Evolutionary conservation across 2,329 filamentous ascomycete species (phyloP).

Genomic region (Chrysosporium keratinophilum): DNA sequence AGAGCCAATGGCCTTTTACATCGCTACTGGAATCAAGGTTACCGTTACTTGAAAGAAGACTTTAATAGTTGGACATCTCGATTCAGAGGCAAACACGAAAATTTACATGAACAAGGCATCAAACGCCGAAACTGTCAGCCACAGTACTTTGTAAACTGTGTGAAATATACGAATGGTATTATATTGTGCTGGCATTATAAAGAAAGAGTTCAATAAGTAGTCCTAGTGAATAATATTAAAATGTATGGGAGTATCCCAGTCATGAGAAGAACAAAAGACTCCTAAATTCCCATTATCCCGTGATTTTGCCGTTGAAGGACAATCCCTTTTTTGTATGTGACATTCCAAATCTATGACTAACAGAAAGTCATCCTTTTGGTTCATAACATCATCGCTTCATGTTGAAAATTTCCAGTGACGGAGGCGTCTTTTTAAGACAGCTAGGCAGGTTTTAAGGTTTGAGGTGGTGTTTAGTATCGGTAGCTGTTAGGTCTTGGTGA

Average conservation of each 20-base stretch:
- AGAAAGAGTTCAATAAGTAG: too few species aligned
- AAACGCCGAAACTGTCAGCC: too few species aligned
- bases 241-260: not conserved
- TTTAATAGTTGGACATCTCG: too few species aligned
- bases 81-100: too few species aligned
- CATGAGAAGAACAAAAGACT: constrained; percentile 2
- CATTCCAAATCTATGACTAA: constrained; percentile 37
- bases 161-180: too few species aligned
- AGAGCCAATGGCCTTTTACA: too few species aligned
- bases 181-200: too few species aligned
- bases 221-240: not conserved
- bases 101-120: too few species aligned
- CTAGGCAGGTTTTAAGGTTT: not conserved
- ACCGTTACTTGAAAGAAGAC: too few species aligned
- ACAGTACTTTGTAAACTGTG: too few species aligned
- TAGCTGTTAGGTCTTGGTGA: constrained; percentile 37
- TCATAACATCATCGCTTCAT: constrained; percentile 53
- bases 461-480: constrained; percentile 51
- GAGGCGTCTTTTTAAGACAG: not conserved
- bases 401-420: constrained; percentile 38
- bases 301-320: constrained; percentile 52
- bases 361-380: constrained; percentile 37
- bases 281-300: constrained; percentile 7
- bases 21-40: too few species aligned
- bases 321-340: constrained; percentile 17